phyloP scores from a whole-genome alignment of 192 early-diverging fungal genomes.

The Gaertneriomyces sp. region DNA sequence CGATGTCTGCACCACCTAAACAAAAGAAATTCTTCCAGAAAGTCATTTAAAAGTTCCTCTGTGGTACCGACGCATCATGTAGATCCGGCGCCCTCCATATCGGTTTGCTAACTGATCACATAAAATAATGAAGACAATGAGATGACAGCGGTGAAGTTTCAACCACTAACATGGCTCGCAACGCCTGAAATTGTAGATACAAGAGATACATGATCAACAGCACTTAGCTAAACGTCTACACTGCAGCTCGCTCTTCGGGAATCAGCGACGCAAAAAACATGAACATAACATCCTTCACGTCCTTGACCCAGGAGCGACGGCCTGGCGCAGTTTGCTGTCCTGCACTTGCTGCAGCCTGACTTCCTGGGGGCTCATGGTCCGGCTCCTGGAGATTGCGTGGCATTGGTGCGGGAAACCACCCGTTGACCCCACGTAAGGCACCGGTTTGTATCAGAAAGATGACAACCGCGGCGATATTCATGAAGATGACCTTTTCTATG shows the following conservation, averaged over 20 bases:
- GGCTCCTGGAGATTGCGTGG: not conserved
- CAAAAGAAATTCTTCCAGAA: too few species aligned
- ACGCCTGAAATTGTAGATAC: not conserved
- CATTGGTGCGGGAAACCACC: slow-evolving; percentile 1
- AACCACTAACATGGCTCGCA: too few species aligned
- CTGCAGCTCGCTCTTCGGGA: slow-evolving; percentile 17
- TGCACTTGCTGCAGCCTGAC: not conserved
- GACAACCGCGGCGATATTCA: slow-evolving; percentile 53
- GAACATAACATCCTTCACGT: slow-evolving; percentile 14
- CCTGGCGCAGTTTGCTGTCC: not conserved
- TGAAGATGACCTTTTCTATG: slow-evolving; percentile 50
- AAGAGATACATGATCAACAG: not conserved
- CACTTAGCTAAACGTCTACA: slow-evolving; percentile 1
- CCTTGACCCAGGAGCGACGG: not conserved
- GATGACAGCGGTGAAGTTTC: too few species aligned
- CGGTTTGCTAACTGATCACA: too few species aligned
- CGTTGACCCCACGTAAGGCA: not conserved
- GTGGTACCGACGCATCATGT: too few species aligned
- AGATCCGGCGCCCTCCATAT: too few species aligned
- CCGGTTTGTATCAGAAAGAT: slow-evolving; percentile 50
- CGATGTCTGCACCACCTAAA: too few species aligned
- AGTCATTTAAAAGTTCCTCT: too few species aligned
- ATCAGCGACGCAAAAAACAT: slow-evolving; percentile 29
- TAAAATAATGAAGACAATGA: too few species aligned
- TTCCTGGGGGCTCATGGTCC: not conserved